Evolutionary conservation across 2,329 filamentous ascomycete genomes (phyloP).

Genomic region (Sclerotinia minor): DNA sequence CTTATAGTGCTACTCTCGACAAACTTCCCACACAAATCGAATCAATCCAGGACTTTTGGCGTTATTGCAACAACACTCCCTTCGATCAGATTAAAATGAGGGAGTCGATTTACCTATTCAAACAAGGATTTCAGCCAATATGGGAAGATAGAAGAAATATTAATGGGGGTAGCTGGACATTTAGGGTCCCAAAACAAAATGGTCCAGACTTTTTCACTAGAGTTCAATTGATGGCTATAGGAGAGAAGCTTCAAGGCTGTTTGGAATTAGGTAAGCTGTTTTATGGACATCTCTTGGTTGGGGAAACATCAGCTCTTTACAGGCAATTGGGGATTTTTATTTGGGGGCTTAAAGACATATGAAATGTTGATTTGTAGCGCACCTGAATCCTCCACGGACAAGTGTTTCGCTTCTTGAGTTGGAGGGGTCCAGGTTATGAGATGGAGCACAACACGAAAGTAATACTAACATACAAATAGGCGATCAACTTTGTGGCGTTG

Average conservation of each 20-base stretch:
- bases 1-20: conserved; percentile 50
- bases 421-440: neutral
- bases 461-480: conserved; percentile 49
- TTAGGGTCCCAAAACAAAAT: conserved; percentile 77
- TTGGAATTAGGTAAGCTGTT: conserved; percentile 63
- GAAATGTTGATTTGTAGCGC: neutral
- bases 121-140: conserved; percentile 71
- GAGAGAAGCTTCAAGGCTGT: conserved; percentile 74
- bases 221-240: conserved; percentile 78
- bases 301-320: neutral
- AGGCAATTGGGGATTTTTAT: neutral
- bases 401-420: neutral
- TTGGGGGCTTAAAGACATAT: neutral
- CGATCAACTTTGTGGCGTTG: conserved; percentile 87
- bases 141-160: conserved; percentile 88
- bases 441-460: neutral
- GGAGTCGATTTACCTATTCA: conserved; percentile 78
- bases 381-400: neutral
- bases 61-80: conserved; percentile 78
- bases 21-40: conserved; percentile 67
- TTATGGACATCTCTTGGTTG: neutral
- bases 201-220: conserved; percentile 77
- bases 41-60: conserved; percentile 82
- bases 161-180: conserved; percentile 86
- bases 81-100: conserved; percentile 74